Evolutionary conservation across 176 grass and related monocot species (phyloP).

Genomic region (Hordeum vulgare): DNA sequence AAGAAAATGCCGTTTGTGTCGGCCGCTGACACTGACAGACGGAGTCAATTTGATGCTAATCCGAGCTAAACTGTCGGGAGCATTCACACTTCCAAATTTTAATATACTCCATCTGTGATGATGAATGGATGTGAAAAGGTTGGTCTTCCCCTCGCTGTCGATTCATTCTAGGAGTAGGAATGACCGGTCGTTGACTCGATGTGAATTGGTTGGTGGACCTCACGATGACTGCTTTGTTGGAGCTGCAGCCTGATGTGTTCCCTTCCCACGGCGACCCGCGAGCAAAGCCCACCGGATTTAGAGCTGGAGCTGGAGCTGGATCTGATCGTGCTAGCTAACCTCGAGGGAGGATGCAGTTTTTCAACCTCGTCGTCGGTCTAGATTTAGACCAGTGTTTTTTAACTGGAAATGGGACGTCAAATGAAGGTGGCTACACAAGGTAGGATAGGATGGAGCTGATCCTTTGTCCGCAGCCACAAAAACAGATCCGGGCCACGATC

Average conservation of each 20-base stretch:
- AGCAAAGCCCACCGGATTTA: neutral
- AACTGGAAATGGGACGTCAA: neutral
- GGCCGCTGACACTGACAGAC: neutral
- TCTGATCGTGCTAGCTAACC: neutral
- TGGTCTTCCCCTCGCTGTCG: neutral
- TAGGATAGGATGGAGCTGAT: neutral
- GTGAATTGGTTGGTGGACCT: neutral
- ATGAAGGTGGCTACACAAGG: neutral
- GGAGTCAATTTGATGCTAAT: neutral
- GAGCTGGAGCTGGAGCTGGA: too few species aligned
- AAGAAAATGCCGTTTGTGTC: neutral
- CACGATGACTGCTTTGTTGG: neutral
- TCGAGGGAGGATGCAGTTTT: neutral
- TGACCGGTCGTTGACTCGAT: neutral
- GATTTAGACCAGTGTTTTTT: neutral
- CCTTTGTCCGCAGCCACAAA: neutral
- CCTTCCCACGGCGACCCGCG: neutral
- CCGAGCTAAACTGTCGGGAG: neutral
- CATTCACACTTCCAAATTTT: constrained; percentile 12
- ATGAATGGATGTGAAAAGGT: neutral
- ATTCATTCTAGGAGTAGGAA: neutral
- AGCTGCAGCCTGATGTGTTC: neutral
- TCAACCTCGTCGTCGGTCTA: neutral
- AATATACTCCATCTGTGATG: too few species aligned
- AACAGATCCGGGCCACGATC: neutral